Base-by-base conservation (phyloP, 306 rosid genomes). In the Cajanus cajan region DNA sequence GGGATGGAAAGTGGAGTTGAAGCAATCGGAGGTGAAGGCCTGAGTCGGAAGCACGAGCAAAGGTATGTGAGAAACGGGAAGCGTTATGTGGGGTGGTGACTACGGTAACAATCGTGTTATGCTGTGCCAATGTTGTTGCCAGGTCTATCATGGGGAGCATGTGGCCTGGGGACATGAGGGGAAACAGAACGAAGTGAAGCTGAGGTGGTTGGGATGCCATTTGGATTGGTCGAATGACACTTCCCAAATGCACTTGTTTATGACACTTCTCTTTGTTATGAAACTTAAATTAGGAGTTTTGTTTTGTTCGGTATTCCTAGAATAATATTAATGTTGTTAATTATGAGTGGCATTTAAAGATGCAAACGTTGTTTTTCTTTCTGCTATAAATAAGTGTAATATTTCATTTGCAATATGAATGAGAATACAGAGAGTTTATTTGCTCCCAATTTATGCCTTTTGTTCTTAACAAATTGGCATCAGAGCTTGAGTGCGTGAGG, bases 101-200 rank as follows among this genome's bases (percentile, higher is more conserved):
- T 4, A 83, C 62, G 3, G 90, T 87, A 0, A 84, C 86, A 16
- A 82, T 82, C 18, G 61, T 43, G 50, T 85, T 67, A 0, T 69
- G 71, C 1, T 52, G 78, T 66, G 88, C 48, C 4, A 87, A 22
- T 62, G 80, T 71, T 72, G 57, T 87, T 16, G 90, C 90, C 0
- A 87, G 15, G 74, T 87, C 90, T 4, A 62, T 61, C 86, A 87
- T 82, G 1, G 86, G 88, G 37, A 48, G 85, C 85, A 84, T 71
- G 71, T 87, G 90, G 21, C 90, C 86, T 40, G 87, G 85, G 7
- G 88, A 39, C 85, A 79, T 80, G 2, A 83, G 64, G 0, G 84
- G 78, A 61, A 87, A 84, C 44, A 90, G 1, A 1, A 88, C 84
- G 21, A 90, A 84, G 87, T 90, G 91, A 68, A 71, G 84, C 66